Conservation (phyloP, 768 basidiomycete species). For the Xerocomus spinulosus region DNA sequence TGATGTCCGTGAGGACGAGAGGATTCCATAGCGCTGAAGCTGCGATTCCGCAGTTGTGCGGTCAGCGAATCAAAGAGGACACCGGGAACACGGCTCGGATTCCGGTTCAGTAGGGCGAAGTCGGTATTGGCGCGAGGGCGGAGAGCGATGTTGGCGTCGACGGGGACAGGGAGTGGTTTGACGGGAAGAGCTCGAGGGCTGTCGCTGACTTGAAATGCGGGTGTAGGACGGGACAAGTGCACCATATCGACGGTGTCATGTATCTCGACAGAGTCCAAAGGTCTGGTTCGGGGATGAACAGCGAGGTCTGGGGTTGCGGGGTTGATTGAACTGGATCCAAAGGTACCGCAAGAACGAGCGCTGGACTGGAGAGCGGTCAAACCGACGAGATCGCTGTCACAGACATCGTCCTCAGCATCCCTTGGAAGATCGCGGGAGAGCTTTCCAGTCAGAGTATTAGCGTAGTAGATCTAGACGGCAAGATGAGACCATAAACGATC, state of each 20-base stretch:
- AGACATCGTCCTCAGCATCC: slow-evolving; percentile 54
- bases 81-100: slow-evolving; percentile 9
- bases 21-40: slow-evolving; percentile 8
- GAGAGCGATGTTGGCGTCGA: neutral
- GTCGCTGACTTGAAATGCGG: neutral
- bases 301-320: slow-evolving; percentile 2
- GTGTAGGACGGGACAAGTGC: neutral
- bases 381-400: slow-evolving; percentile 54
- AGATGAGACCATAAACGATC: neutral
- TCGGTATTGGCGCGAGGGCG: slow-evolving; percentile 30
- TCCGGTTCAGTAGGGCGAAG: slow-evolving; percentile 1
- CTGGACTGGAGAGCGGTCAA: slow-evolving; percentile 47
- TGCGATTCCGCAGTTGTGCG: slow-evolving; percentile 20
- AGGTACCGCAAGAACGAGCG: slow-evolving; percentile 46
- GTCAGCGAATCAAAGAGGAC: slow-evolving; percentile 5
- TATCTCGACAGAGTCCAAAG: neutral
- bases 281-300: neutral
- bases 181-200: neutral
- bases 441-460: slow-evolving; percentile 80
- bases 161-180: slow-evolving; percentile 6
- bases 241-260: neutral
- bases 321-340: slow-evolving; percentile 36
- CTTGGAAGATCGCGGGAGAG: slow-evolving; percentile 76
- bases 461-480: slow-evolving; percentile 75
- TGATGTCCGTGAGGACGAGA: neutral